These are phyloP conservation scores for Sphagnum fallax DNA, from an alignment of 228 moss, liverwort and hornwort genomes.

Conservation along the genomic window DNA sequence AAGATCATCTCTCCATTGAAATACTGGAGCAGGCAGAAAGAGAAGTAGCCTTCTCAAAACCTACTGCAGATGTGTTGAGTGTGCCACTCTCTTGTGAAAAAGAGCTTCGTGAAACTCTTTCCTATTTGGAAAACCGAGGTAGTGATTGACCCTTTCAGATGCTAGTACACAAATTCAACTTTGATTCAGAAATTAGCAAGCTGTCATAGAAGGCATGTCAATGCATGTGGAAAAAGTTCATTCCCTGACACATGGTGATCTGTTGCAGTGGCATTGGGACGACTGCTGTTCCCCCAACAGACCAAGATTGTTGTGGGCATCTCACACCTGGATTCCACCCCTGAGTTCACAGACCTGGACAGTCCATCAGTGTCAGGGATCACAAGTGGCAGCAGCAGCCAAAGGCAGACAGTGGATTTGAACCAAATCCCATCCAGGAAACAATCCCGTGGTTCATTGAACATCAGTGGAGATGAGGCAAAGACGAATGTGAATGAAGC, in stretches of 20 bases:
- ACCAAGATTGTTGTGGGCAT: conserved; percentile 56
- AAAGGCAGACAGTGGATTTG: conserved; percentile 14
- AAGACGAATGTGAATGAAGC: conserved; percentile 19
- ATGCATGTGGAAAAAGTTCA: neutral
- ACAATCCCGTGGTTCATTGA: conserved; percentile 25
- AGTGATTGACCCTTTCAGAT: neutral
- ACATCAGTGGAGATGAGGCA: conserved; percentile 18
- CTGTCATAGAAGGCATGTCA: neutral
- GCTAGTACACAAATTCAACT: neutral
- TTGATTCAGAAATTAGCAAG: neutral
- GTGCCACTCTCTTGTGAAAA: conserved; percentile 42
- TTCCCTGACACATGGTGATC: neutral
- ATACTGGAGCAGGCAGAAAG: conserved; percentile 68
- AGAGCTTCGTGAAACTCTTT: conserved; percentile 50
- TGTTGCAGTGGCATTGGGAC: conserved; percentile 68
- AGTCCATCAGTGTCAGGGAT: conserved; percentile 11
- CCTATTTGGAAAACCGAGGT: conserved; percentile 89
- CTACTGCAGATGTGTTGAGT: conserved; percentile 51
- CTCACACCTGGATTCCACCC: conserved; percentile 47
- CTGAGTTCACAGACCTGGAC: conserved; percentile 36
- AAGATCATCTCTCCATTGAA: conserved; percentile 51
- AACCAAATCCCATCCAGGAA: conserved; percentile 24
- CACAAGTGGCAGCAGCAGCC: conserved; percentile 19
- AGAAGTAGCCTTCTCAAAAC: conserved; percentile 28
- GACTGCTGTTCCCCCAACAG: conserved; percentile 65